Evolutionary conservation across 495 filamentous ascomycete species (phyloP), one percentile per base, ranked within the genome.

Genomic region (Venustampulla echinocandica): DNA sequence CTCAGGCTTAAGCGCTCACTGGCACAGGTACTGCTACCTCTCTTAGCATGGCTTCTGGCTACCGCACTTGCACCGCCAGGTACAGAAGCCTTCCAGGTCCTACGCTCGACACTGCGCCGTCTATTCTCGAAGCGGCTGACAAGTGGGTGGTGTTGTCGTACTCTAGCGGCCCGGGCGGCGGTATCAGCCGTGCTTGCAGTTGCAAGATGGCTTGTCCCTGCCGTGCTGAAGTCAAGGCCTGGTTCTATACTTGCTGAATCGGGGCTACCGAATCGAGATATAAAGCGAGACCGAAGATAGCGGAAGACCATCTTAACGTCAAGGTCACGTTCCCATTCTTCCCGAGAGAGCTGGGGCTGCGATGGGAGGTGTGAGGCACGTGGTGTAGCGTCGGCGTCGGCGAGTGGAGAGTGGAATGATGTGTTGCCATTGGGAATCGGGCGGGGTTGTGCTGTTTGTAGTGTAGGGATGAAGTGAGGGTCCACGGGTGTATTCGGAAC

Each of bases 271-370:
- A 55, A 51, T 34, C 62, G 61, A 52, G 63, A 66, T 40, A 74
- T 70, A 61, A 94, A 92, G 52, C 86, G 85, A 14, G 76, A 81
- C 39, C 77, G 74, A 15, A 96, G 76, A 61, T 88, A 92, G 30
- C 80, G 77, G 69, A 95, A 94, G n/a, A 94, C 80, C 63, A 90
- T 82, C 61, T 79, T 79, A 47, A 94, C 73, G 54, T 94, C 87
- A 3, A 94, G 74, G 11, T 88, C 83, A 27, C 78, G 80, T 59
- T 94, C 87, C 90, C 90, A 96, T 60, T 94, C 90, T 22, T 88
- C 83, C 33, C 77, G 73, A 2, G 67, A 70, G 42, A 77, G 38
- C 5, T 42, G 28, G 3, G 36, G 41, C n/a, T n/a, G n/a, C n/a
- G n/a, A n/a, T n/a, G n/a, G n/a, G n/a, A n/a, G n/a, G n/a, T n/a